Base-by-base conservation (phyloP, 306 rosid species). In the Trifolium subterraneum region DNA sequence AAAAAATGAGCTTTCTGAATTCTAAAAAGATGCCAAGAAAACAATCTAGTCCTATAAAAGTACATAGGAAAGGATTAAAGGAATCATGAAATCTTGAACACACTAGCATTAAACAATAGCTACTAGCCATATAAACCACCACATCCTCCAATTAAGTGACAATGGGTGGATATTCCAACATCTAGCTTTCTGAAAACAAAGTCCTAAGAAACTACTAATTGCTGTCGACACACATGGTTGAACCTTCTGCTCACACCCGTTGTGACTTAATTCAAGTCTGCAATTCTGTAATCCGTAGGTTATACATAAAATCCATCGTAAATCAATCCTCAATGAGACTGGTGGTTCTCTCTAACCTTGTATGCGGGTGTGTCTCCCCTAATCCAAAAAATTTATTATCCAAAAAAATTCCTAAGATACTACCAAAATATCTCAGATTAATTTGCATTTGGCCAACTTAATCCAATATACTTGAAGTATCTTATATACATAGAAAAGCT, bases 81-180 rank as follows among this genome's bases (percentile, higher is more conserved):
- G 50, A 50, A 74, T 48, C 39, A 33, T 62, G 63, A 63, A 74
- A 48, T 20, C 39, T 74, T 35, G 39, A 63, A 36, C 54, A 19
- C 35, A 65, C 3, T 20, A 38, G 68, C 62, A 33, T 61, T 33
- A 52, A 61, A 61, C 48, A 18, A 42, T 12, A 31, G 51, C 18
- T 6, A 14, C n/a, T 45, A 10, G 50, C 52, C 42, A 19, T 51
- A 50, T 9, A 74, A 47, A 62, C 51, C 36, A 33, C 48, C 22
- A 8, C 38, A 12, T 44, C 35, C 36, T 12, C 10, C 71, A 62
- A 74, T 51, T 16, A 51, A 45, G 16, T 45, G 51, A 13, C 16
- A 45, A 14, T 45, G n/a, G 13, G 15, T 54, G 61, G 27, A 54
- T 20, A 22, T 14, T 20, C 8, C 2, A 22, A 55, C n/a, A 11